phyloP scores from a whole-genome alignment of 768 basidiomycete species.

The Suillus ampliporus region DNA sequence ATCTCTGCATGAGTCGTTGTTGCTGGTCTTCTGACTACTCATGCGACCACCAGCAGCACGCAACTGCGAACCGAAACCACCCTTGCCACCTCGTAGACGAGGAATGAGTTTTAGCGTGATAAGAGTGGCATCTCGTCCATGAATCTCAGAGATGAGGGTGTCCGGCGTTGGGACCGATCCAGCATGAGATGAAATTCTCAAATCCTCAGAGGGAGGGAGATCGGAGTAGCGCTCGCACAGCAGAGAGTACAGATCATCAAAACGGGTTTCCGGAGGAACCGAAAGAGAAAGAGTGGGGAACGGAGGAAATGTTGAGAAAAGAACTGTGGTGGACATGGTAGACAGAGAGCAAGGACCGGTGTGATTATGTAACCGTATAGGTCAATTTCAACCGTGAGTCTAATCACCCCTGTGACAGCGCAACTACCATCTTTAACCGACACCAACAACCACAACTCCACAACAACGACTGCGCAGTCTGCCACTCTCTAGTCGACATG shows the following conservation, averaged over 20 bases:
- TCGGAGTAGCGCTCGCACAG: conserved; percentile 52
- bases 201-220: conserved; percentile 48
- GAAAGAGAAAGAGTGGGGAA: conserved; percentile 60
- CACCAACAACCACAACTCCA: too few species aligned
- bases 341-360: neutral
- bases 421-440: neutral
- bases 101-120: conserved; percentile 79
- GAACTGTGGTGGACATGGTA: conserved; percentile 54
- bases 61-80: conserved; percentile 96
- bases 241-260: conserved; percentile 48
- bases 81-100: conserved; percentile 87
- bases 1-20: conserved; percentile 94
- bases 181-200: conserved; percentile 48
- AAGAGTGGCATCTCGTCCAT: conserved; percentile 41
- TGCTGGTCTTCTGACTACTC: conserved; percentile 94
- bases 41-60: conserved; percentile 97
- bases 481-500: conserved; percentile 13
- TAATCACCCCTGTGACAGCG: neutral
- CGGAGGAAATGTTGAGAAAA: conserved; percentile 65
- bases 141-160: conserved; percentile 43
- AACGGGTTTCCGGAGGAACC: conserved; percentile 45
- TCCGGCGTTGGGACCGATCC: conserved; percentile 36
- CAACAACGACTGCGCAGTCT: neutral
- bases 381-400: neutral
- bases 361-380: conserved; percentile 9